Evolutionary conservation across 2,329 filamentous ascomycete species (phyloP).

Genomic region (Fusarium pseudoanthophilum): DNA sequence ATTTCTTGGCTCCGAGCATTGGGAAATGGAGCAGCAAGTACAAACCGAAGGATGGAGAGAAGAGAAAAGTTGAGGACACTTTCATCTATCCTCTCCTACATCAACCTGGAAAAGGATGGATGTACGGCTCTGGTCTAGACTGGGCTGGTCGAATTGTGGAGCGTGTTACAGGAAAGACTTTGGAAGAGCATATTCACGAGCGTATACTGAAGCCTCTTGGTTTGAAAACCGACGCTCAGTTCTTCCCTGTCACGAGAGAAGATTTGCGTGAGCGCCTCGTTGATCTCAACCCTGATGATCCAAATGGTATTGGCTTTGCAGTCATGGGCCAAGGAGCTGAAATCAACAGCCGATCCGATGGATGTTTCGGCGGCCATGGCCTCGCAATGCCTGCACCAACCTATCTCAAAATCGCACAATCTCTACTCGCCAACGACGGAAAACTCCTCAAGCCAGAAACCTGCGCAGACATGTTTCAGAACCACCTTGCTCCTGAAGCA

Average conservation of each 20-base stretch:
- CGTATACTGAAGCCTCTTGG: slow-evolving; percentile 58
- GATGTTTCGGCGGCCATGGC: slow-evolving; percentile 59
- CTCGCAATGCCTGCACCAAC: slow-evolving; percentile 51
- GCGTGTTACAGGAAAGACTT: slow-evolving; percentile 53
- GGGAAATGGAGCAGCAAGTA: slow-evolving; percentile 51
- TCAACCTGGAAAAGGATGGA: slow-evolving; percentile 63
- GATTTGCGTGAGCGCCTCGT: slow-evolving; percentile 50
- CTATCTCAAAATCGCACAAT: slow-evolving; percentile 58
- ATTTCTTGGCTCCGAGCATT: slow-evolving; percentile 52
- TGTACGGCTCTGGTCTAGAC: slow-evolving; percentile 61
- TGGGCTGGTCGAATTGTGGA: slow-evolving; percentile 65
- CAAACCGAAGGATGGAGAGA: slow-evolving; percentile 17
- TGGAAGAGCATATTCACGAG: slow-evolving; percentile 57
- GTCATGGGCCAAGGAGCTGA: slow-evolving; percentile 50
- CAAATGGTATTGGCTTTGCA: slow-evolving; percentile 48
- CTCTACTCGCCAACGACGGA: slow-evolving; percentile 60
- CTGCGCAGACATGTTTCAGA: slow-evolving; percentile 57
- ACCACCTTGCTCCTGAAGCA: slow-evolving; percentile 54
- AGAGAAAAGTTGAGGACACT: slow-evolving; percentile 53
- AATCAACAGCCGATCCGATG: slow-evolving; percentile 47
- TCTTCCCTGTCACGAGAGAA: slow-evolving; percentile 52
- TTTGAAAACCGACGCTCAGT: slow-evolving; percentile 50
- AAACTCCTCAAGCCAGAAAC: slow-evolving; percentile 56
- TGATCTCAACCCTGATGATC: slow-evolving; percentile 53
- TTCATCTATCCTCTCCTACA: slow-evolving; percentile 59